These are phyloP conservation scores for Alternaria metachromatica DNA, from an alignment of 2,329 filamentous ascomycete species.

Conservation along the genomic window DNA sequence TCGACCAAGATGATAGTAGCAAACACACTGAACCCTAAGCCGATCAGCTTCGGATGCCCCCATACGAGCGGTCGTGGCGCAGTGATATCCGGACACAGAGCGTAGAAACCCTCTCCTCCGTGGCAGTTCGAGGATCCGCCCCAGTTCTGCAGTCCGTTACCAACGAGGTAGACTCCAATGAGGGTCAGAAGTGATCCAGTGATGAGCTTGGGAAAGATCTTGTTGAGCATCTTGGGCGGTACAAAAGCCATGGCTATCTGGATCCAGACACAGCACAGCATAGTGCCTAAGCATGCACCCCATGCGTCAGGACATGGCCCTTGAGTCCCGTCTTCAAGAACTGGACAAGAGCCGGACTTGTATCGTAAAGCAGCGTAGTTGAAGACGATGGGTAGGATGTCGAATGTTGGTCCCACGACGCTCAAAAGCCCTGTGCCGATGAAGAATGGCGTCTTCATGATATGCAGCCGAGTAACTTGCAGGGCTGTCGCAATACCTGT, in stretches of 20 bases:
- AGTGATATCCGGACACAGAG: conserved; percentile 27
- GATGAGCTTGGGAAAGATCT: conserved; percentile 35
- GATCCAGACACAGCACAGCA: conserved; percentile 54
- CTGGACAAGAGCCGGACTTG: conserved; percentile 31
- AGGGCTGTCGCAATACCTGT: conserved; percentile 37
- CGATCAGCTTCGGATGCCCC: conserved; percentile 40
- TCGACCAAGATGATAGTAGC: conserved; percentile 37
- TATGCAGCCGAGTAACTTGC: conserved; percentile 36
- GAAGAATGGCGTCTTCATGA: conserved; percentile 34
- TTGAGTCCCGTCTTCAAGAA: conserved; percentile 28
- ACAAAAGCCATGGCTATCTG: conserved; percentile 34
- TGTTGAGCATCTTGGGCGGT: conserved; percentile 31
- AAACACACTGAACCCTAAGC: conserved; percentile 38
- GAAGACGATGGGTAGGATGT: conserved; percentile 38
- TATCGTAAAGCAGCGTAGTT: conserved; percentile 35
- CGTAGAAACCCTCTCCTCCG: conserved; percentile 34
- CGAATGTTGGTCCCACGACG: conserved; percentile 39
- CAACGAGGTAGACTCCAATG: conserved; percentile 35
- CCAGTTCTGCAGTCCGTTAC: conserved; percentile 40
- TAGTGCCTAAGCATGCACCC: conserved; percentile 38
- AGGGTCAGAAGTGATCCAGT: conserved; percentile 33
- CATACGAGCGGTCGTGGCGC: conserved; percentile 38
- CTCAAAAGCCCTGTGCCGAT: conserved; percentile 36
- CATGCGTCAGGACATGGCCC: conserved; percentile 31
- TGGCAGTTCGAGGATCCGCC: conserved; percentile 38